Evolutionary conservation across 805 yeast species (phyloP), one percentile per base, ranked within the genome.

Genomic region (Metschnikowia koreensis): DNA sequence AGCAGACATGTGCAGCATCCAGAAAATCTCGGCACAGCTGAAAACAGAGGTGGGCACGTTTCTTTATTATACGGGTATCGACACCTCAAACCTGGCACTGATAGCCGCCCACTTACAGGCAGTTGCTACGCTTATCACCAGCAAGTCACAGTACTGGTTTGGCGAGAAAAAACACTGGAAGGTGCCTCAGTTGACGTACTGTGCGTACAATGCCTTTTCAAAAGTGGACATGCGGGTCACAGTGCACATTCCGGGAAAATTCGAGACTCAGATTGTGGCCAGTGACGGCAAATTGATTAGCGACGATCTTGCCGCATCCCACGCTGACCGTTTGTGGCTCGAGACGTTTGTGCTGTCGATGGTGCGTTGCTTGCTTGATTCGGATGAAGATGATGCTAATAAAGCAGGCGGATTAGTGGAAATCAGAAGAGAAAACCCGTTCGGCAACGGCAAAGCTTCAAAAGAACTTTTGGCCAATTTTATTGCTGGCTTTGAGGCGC

Each of bases 391-490:
- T 47, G 93, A 87, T 50, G 66, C 65, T 41, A 72, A 73, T 54
- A 71, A 71, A 48, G 67, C 66, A 12, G 67, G 85, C 69, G 71
- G 87, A 73, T 62, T 94, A 50, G 96, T 91, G 9, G 96, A 92
- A 64, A 86, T 94, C 38, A 81, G 97, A 58, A 83, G 86, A 53
- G 76, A 89, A 51, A 87, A 90, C 60, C 97, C 97, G 5, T 80
- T 94, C 54, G 64, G 75, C 28, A 70, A 69, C 33, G 70, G 73
- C 9, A 76, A 72, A 31, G 68, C 75, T 12, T 83, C 86, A 2
- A 70, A 71, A 48, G 64, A 62, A 41, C 60, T 71, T 36, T 62
- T 74, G 55, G 61, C 65, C 28, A 66, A 69, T 47, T 89, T 89
- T 63, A 65, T 89, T 48, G 70, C 71, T 22, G 88, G 84, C 0